Evolutionary conservation across 2,329 filamentous ascomycete genomes (phyloP).

Genomic region (Colletotrichum destructivum): DNA sequence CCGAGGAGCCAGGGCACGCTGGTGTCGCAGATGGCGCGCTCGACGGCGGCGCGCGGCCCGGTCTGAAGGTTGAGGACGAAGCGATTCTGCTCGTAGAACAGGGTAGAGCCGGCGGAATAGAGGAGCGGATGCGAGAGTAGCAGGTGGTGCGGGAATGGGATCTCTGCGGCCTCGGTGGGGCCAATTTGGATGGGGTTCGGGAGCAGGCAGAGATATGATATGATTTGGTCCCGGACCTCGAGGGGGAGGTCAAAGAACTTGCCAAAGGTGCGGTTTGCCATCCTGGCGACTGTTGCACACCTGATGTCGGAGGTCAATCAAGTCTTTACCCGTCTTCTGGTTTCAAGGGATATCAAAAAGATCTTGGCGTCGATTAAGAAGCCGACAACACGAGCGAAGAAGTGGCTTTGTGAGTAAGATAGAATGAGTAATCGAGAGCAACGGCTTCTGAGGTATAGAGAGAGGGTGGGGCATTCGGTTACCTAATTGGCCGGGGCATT

Average conservation of each 20-base stretch:
- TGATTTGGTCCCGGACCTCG: conserved; percentile 49
- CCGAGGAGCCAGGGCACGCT: conserved; percentile 33
- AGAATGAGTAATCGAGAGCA: conserved; percentile 13
- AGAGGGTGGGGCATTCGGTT: neutral
- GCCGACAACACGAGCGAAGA: neutral
- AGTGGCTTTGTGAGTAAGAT: neutral
- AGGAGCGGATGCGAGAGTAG: conserved; percentile 47
- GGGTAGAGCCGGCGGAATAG: conserved; percentile 44
- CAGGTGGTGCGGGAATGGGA: conserved; percentile 42
- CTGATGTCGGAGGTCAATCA: neutral
- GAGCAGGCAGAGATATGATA: conserved; percentile 46
- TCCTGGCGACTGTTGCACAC: neutral
- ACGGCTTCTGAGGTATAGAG: conserved; percentile 9
- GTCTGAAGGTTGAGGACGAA: conserved; percentile 46
- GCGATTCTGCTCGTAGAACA: conserved; percentile 49
- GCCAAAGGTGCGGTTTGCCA: conserved; percentile 41
- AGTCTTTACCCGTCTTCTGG: neutral
- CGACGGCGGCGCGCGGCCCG: conserved; percentile 29
- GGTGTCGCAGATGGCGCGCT: conserved; percentile 31
- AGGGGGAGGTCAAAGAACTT: conserved; percentile 49
- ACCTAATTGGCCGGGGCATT: conserved; percentile 13
- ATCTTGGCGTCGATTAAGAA: neutral
- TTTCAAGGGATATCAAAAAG: neutral
- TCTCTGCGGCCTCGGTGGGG: conserved; percentile 25
- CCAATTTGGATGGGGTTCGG: conserved; percentile 44